Evolutionary conservation across 768 basidiomycete genomes (phyloP).

Genomic region (Phlebiopsis gigantea): DNA sequence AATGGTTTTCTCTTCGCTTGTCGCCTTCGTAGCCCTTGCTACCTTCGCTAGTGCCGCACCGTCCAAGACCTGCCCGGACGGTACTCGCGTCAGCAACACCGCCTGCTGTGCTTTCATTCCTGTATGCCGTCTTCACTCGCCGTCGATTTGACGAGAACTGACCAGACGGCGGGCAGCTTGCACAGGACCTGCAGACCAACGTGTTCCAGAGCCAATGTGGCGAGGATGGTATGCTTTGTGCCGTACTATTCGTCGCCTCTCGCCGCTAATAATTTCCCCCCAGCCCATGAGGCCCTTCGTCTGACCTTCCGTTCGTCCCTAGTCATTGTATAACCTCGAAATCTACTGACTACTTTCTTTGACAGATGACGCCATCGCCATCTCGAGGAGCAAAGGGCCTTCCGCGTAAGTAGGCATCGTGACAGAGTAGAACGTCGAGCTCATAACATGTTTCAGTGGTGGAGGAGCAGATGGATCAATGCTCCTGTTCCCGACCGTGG

Average conservation of each 20-base stretch:
- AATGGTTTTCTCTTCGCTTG: constrained; percentile 8
- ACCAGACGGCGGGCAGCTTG: not conserved
- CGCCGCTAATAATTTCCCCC: too few relatives aligned
- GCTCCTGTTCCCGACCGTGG: constrained; percentile 38
- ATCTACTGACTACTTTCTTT: constrained; percentile 14
- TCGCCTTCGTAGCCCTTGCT: constrained; percentile 3
- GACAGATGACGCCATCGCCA: constrained; percentile 20
- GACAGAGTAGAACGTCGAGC: too few relatives aligned
- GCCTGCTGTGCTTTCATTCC: constrained; percentile 27
- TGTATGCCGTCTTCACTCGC: constrained; percentile 15
- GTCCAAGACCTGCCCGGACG: constrained; percentile 21
- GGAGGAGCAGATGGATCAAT: constrained; percentile 43
- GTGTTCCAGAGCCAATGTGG: constrained; percentile 20
- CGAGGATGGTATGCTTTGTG: constrained; percentile 13
- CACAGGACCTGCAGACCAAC: not conserved
- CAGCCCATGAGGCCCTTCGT: constrained; percentile 21
- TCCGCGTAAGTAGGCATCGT: constrained; percentile 8
- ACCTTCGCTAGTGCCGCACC: not conserved
- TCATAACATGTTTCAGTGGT: constrained; percentile 12
- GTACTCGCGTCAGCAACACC: constrained; percentile 23
- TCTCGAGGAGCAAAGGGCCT: constrained; percentile 13
- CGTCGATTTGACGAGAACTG: not conserved
- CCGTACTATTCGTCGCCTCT: too few relatives aligned
- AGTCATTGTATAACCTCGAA: constrained; percentile 13
- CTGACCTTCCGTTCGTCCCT: constrained; percentile 21